Conservation (phyloP, 352 stramenopile genomes). For the Globisporangium lucens region DNA sequence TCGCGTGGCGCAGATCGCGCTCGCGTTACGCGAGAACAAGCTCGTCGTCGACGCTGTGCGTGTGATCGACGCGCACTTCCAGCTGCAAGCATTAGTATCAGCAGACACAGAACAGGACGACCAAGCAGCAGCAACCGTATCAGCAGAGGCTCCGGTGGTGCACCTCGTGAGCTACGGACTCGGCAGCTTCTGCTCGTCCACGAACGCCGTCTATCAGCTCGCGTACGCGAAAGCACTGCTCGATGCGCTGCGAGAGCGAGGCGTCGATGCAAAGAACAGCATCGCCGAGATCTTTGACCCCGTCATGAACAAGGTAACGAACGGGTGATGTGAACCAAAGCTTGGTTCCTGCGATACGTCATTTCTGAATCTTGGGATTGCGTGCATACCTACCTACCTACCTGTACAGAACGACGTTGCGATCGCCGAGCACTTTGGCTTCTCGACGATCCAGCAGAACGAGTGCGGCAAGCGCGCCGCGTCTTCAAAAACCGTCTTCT, state of each 20-base stretch:
- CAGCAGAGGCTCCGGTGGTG: conserved; percentile 6
- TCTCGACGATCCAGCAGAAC: conserved; percentile 57
- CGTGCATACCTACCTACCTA: background rate
- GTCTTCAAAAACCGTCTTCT: conserved; percentile 70
- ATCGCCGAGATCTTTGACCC: conserved; percentile 64
- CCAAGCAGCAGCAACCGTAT: background rate
- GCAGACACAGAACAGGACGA: background rate
- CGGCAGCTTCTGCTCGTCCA: conserved; percentile 69
- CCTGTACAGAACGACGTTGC: conserved; percentile 45
- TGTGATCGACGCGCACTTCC: conserved; percentile 30
- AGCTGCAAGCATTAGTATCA: conserved; percentile 10
- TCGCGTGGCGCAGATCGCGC: conserved; percentile 35
- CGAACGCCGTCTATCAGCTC: conserved; percentile 76
- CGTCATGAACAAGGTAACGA: conserved; percentile 56
- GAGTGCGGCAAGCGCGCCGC: conserved; percentile 50
- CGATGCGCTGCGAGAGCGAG: conserved; percentile 17
- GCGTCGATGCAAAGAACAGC: background rate
- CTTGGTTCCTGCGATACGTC: too few species aligned
- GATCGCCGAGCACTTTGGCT: conserved; percentile 40
- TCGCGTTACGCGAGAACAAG: conserved; percentile 26
- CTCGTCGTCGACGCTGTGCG: conserved; percentile 29
- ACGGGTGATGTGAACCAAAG: too few species aligned
- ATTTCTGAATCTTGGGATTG: background rate
- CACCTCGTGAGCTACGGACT: conserved; percentile 67
- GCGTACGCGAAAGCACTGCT: conserved; percentile 53